phyloP scores from a whole-genome alignment of 306 rosid species.

The Cercis canadensis region DNA sequence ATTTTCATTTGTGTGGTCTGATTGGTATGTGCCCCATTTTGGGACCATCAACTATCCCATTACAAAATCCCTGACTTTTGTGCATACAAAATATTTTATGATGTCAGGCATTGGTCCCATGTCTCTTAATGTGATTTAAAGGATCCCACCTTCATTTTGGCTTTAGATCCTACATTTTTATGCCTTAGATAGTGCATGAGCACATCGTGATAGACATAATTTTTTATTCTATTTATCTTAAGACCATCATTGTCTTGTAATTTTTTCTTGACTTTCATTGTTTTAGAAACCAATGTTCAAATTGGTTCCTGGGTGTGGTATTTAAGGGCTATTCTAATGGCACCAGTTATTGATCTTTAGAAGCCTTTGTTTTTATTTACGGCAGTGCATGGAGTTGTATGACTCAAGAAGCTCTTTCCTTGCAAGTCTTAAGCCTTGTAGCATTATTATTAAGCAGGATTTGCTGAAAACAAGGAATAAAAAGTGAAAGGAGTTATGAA shows the following conservation, averaged over 20 bases:
- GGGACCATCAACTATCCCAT: slow-evolving; percentile 15
- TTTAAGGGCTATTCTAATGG: slow-evolving; percentile 17
- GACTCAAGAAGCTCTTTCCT: background rate
- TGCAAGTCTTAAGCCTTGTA: background rate
- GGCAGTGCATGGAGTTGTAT: background rate
- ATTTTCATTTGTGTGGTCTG: slow-evolving; percentile 1
- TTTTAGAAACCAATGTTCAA: background rate
- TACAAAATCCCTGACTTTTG: background rate
- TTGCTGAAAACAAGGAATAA: slow-evolving; percentile 19
- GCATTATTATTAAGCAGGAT: slow-evolving; percentile 5
- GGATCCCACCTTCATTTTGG: slow-evolving; percentile 17
- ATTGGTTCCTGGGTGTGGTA: background rate
- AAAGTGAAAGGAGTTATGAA: slow-evolving; percentile 17
- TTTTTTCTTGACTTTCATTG: too few relatives aligned
- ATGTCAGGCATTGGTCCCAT: slow-evolving; percentile 13
- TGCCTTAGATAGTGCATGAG: slow-evolving; percentile 17
- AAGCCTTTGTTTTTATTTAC: slow-evolving; percentile 20
- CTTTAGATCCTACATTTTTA: background rate
- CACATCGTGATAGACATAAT: background rate
- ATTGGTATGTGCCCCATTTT: background rate
- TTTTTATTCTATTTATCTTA: background rate
- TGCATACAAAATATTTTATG: background rate
- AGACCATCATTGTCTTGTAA: too few relatives aligned
- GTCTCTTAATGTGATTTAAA: slow-evolving; percentile 23
- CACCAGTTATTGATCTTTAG: background rate